A percentile compares a stretch with the other conserved stretches of the same genome.
Evolutionary conservation across 73 alveolate genomes (phyloP).

Genomic region (Urostyla sp.): DNA sequence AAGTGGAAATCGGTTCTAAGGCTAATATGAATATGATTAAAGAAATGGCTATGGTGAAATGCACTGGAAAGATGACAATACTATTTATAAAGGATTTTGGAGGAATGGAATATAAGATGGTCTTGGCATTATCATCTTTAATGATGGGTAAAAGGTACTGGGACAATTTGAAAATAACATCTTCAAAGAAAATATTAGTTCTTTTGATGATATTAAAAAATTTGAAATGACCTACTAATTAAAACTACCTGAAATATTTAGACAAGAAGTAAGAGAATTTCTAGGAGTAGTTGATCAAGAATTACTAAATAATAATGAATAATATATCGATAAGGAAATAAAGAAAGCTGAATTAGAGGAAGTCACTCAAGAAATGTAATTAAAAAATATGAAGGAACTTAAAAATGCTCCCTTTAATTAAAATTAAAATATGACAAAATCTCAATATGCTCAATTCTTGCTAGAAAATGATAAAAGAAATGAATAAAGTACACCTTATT

Average conservation of each 20-base stretch:
- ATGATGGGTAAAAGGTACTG: conserved; percentile 28
- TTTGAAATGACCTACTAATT: background rate
- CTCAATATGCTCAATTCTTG: background rate
- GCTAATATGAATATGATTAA: conserved; percentile 58
- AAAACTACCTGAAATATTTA: conserved; percentile 11
- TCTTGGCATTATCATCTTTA: conserved; percentile 60
- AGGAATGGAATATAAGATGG: conserved; percentile 82
- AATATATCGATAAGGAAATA: conserved; percentile 31
- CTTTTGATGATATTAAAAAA: background rate
- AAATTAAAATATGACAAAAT: background rate
- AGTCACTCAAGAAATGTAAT: conserved; percentile 8
- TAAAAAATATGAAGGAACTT: conserved; percentile 38
- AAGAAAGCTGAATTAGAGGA: conserved; percentile 35
- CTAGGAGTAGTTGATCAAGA: conserved; percentile 29
- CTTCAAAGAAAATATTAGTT: conserved; percentile 4
- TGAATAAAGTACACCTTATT: background rate
- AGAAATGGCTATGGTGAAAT: conserved; percentile 68
- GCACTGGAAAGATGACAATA: conserved; percentile 61
- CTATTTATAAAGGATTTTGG: conserved; percentile 82
- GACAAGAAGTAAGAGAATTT: conserved; percentile 14
- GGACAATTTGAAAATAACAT: conserved; percentile 35
- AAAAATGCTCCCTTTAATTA: background rate
- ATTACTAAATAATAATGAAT: conserved; percentile 6
- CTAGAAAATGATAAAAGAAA: background rate
- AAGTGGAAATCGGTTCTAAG: conserved; percentile 50